Evolutionary conservation across 331 rosid genomes (phyloP).

Genomic region (Acacia pycnantha): DNA sequence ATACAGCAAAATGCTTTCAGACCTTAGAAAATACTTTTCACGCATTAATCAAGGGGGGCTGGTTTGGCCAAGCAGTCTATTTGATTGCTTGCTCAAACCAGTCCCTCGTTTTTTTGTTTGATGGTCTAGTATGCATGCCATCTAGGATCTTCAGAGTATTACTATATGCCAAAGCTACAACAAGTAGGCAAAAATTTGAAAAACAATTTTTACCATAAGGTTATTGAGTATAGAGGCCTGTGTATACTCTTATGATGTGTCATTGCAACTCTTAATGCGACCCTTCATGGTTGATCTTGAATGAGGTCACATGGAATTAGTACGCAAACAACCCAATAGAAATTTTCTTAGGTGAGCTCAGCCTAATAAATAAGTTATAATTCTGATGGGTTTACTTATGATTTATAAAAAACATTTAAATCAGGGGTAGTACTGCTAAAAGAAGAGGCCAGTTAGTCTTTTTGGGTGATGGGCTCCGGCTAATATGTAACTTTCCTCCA

Average conservation of each 20-base stretch:
- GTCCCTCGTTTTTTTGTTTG: constrained; percentile 38
- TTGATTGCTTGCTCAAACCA: constrained; percentile 42
- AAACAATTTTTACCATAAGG: neutral
- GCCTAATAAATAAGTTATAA: neutral
- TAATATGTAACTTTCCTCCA: no score
- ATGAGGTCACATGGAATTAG: neutral
- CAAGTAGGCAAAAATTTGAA: neutral
- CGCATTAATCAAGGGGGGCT: constrained; percentile 37
- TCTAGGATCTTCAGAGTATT: constrained; percentile 11
- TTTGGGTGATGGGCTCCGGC: no score
- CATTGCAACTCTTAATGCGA: neutral
- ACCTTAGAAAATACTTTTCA: constrained; percentile 14
- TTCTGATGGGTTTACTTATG: neutral
- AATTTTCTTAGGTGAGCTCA: constrained; percentile 2
- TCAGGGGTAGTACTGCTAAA: neutral
- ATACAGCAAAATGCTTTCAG: constrained; percentile 7
- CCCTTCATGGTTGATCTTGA: neutral
- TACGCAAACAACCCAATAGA: neutral
- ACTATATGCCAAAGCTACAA: constrained; percentile 10
- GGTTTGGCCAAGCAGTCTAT: constrained; percentile 44
- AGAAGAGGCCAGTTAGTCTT: no score
- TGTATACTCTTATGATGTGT: neutral
- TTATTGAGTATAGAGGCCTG: neutral
- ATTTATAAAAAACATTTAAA: neutral
- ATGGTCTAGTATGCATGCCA: neutral